phyloP scores from a whole-genome alignment of 257 asterid genomes.

The Salvia hispanica region DNA sequence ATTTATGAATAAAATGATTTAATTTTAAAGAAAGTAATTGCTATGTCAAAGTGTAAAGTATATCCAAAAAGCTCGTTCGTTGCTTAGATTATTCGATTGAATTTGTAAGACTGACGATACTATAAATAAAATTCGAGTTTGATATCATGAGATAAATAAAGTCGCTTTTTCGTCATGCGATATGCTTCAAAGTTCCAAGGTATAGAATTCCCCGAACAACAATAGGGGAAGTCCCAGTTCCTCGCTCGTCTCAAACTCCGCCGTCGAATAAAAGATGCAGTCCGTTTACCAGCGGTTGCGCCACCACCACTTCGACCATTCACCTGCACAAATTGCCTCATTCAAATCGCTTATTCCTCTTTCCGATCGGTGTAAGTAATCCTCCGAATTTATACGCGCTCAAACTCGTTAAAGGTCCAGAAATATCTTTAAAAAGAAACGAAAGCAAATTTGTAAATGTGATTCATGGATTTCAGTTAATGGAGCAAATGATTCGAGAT shows the following conservation, averaged over 20 bases:
- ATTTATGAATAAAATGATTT: too few species aligned
- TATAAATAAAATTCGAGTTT: too few species aligned
- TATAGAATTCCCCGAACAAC: neutral
- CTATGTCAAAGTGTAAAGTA: too few species aligned
- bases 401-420: neutral
- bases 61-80: too few species aligned
- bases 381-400: constrained; percentile 16
- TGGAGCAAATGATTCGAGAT: constrained; percentile 53
- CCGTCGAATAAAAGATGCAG: constrained; percentile 49
- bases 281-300: constrained; percentile 51
- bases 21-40: too few species aligned
- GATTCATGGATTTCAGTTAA: constrained; percentile 41
- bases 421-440: neutral
- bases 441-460: neutral
- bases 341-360: constrained; percentile 38
- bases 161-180: neutral
- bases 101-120: too few species aligned
- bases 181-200: neutral
- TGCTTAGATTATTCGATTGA: too few species aligned
- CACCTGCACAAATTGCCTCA: constrained; percentile 41
- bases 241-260: constrained; percentile 21
- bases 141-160: neutral
- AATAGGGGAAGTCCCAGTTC: constrained; percentile 1
- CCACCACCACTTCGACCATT: constrained; percentile 41
- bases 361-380: constrained; percentile 43